Conservation (phyloP, 495 filamentous ascomycete genomes). For the Emericellopsis terricola region DNA sequence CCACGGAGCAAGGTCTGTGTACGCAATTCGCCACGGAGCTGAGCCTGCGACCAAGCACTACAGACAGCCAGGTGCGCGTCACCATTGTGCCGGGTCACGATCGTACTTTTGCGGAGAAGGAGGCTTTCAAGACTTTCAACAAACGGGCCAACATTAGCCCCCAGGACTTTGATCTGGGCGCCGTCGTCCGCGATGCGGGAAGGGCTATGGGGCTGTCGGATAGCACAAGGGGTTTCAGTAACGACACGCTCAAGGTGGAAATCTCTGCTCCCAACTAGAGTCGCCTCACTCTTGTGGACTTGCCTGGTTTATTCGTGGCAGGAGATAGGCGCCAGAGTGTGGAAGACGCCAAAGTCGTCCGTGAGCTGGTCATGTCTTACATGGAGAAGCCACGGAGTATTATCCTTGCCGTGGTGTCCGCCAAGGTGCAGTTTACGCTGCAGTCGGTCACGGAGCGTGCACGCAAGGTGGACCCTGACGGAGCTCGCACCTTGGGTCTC, state of each 20-base stretch:
- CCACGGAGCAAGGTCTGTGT: conserved; percentile 40
- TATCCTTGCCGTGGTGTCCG: conserved; percentile 46
- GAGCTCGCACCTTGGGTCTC: conserved; percentile 64
- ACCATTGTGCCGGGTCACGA: conserved; percentile 24
- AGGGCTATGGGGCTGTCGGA: conserved; percentile 31
- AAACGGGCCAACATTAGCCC: conserved; percentile 8
- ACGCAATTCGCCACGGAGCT: conserved; percentile 52
- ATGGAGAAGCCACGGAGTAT: conserved; percentile 41
- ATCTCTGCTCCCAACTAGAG: conserved; percentile 43
- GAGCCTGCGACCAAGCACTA: conserved; percentile 23
- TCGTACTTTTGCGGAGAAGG: conserved; percentile 8
- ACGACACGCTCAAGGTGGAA: conserved; percentile 50
- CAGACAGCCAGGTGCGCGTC: conserved; percentile 17
- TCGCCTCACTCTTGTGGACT: conserved; percentile 50
- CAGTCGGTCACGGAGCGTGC: conserved; percentile 52
- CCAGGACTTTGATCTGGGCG: conserved; percentile 7
- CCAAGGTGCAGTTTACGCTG: conserved; percentile 41
- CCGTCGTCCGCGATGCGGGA: conserved; percentile 32
- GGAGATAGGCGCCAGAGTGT: conserved; percentile 28
- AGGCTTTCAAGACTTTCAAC: conserved; percentile 7
- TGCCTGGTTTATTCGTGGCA: conserved; percentile 43
- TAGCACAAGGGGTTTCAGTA: conserved; percentile 26
- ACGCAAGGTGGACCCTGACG: conserved; percentile 53
- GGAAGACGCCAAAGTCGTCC: conserved; percentile 31
- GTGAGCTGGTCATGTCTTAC: conserved; percentile 36